Conservation (phyloP, 306 rosid species). For the Alnus rubra region DNA sequence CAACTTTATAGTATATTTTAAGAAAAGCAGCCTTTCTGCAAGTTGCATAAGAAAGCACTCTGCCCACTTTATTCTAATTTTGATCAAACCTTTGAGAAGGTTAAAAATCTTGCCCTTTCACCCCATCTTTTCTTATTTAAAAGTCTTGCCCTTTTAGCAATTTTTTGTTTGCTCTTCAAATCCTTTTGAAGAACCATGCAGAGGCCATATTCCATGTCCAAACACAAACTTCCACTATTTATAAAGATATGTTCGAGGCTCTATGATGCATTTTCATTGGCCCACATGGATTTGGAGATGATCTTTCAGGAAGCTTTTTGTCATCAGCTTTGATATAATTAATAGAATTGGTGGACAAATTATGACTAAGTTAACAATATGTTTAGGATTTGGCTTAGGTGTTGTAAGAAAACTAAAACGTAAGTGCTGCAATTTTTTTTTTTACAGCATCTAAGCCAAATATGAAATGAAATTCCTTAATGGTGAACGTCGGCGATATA, state of each 20-base stretch:
- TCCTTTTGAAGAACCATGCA: neutral
- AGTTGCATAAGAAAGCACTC: slow-evolving; percentile 32
- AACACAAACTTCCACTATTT: neutral
- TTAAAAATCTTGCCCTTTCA: slow-evolving; percentile 14
- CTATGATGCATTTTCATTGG: neutral
- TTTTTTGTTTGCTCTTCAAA: neutral
- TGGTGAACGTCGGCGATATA: no score
- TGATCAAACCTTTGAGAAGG: slow-evolving; percentile 24
- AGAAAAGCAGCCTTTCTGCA: slow-evolving; percentile 27
- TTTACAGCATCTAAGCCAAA: no score
- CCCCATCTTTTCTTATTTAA: slow-evolving; percentile 1
- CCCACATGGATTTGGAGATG: slow-evolving; percentile 5
- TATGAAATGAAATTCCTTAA: no score
- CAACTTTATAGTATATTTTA: slow-evolving; percentile 8
- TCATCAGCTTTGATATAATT: slow-evolving; percentile 1
- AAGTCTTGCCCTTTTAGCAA: neutral
- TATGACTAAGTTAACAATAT: neutral
- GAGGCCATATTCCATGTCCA: neutral
- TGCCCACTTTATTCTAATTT: slow-evolving; percentile 19
- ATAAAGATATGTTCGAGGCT: no score
- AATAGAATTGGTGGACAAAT: neutral
- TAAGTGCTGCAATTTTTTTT: no score
- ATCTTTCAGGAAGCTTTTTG: slow-evolving; percentile 2
- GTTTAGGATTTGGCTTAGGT: neutral
- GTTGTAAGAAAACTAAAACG: no score